Base-by-base conservation (phyloP, 2,329 filamentous ascomycete genomes). In the Phialophora chinensis region DNA sequence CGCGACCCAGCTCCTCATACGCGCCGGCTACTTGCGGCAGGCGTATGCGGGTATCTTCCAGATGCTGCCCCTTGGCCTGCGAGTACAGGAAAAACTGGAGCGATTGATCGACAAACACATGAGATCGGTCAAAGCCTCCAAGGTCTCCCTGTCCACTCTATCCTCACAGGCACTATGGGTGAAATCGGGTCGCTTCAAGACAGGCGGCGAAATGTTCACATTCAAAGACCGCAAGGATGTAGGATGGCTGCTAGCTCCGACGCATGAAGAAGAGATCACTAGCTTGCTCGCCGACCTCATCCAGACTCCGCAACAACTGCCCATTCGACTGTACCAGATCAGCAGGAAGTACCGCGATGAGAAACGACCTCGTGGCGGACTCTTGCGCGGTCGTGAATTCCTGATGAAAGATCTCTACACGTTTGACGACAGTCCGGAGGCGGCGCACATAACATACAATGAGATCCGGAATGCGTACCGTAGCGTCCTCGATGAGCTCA, bases 381-480 rank as follows among this genome's bases (percentile, higher is more conserved):
- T 99, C 1, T 82, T 99, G 8, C 88, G 95, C 10, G 91, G 92
- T 0, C 88, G 93, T 68, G 95, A 99, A 75, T 99, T 99, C 74
- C 80, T 92, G 72, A 99, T 99, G 95, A 99, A 99, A 78, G 95
- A 99, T 77, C 85, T 99, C 0, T 99, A 99, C 77, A 97, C 93
- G 0, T 99, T 99, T 75, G 95, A 99, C 75, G 80, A 84, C 42
- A 89, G 85, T 3, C 76, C 83, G 0, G 79, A 86, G 29, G 81
- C 86, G n/a, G 94, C 94, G 1, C 81, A 93, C n/a, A 79, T 86
- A 58, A 97, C 94, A 0, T 99, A 99, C 72, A 79, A 87, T 6
- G 80, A 88, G 50, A 92, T 97, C 2, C 87, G 90, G 58, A 77
- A 78, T 44, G 90, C 90, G 1, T 99, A 99, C 76, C 83, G 82